These are phyloP conservation scores for Talaromyces atroroseus DNA, from an alignment of 2,329 filamentous ascomycete species.

Conservation along the genomic window DNA sequence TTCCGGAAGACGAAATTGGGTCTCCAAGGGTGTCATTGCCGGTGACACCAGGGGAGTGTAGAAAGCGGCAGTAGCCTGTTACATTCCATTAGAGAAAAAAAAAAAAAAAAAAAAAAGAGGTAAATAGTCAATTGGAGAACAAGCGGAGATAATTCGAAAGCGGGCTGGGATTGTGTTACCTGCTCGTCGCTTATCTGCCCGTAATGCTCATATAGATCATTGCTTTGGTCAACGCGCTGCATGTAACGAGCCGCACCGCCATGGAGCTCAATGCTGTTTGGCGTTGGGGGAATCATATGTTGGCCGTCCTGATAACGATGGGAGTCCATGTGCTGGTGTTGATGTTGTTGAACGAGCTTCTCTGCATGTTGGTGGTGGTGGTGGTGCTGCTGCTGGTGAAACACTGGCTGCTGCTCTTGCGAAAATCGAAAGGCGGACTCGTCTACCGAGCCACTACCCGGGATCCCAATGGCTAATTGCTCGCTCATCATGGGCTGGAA, in stretches of 20 bases:
- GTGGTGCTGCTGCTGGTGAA: constrained; percentile 20
- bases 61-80: constrained; percentile 37
- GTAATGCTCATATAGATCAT: constrained; percentile 42
- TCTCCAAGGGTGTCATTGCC: constrained; percentile 46
- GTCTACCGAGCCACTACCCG: constrained; percentile 18
- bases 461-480: constrained; percentile 28
- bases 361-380: constrained; percentile 20
- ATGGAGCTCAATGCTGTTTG: constrained; percentile 46
- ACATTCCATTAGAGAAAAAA: constrained; percentile 17
- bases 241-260: constrained; percentile 37
- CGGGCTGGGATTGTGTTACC: constrained; percentile 24
- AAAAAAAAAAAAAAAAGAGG: no score
- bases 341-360: constrained; percentile 19
- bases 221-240: constrained; percentile 31
- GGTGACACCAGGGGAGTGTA: constrained; percentile 48
- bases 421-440: constrained; percentile 24
- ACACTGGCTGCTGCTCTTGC: constrained; percentile 27
- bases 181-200: constrained; percentile 40
- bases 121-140: constrained; percentile 1
- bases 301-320: constrained; percentile 29
- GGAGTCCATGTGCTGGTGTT: constrained; percentile 20
- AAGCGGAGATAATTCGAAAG: not conserved
- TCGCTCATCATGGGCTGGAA: constrained; percentile 31
- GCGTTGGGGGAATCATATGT: constrained; percentile 42
- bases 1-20: constrained; percentile 42